A percentile compares a stretch with the other conserved stretches of the same genome.
Conservation (phyloP, 2,329 filamentous ascomycete genomes). For the Apiospora arundinis region DNA sequence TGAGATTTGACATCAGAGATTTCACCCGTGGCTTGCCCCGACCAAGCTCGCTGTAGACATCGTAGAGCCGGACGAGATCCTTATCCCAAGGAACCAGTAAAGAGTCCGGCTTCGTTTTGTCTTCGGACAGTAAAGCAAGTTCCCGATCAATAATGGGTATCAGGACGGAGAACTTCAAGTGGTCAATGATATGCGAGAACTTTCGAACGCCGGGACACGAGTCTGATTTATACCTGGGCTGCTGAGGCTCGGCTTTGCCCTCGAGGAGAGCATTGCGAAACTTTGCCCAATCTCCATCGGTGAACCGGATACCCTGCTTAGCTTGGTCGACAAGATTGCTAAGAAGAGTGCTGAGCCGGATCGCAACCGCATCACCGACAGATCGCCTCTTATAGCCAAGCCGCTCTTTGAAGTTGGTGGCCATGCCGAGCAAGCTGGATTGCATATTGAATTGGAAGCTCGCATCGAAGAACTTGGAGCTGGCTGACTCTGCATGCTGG, state of each 20-base stretch:
- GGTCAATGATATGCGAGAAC: slow-evolving; percentile 64
- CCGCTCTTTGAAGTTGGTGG: slow-evolving; percentile 68
- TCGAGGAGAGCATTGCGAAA: slow-evolving; percentile 40
- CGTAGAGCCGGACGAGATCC: background rate
- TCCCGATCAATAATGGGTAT: slow-evolving; percentile 47
- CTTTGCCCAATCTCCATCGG: slow-evolving; percentile 45
- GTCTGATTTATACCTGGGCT: slow-evolving; percentile 52
- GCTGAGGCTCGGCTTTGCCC: slow-evolving; percentile 34
- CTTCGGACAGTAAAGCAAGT: slow-evolving; percentile 42
- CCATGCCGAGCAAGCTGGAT: slow-evolving; percentile 64
- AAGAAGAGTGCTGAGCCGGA: slow-evolving; percentile 58
- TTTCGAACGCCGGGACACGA: slow-evolving; percentile 34
- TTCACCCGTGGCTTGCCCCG: background rate
- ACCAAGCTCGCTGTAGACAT: background rate
- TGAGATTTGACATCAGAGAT: background rate
- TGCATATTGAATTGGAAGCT: slow-evolving; percentile 65
- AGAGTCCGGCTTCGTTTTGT: background rate
- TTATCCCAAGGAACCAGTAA: slow-evolving; percentile 9
- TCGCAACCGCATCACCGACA: slow-evolving; percentile 52
- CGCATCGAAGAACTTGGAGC: slow-evolving; percentile 55
- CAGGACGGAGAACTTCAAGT: slow-evolving; percentile 63
- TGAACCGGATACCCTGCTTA: slow-evolving; percentile 62
- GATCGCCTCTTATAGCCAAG: slow-evolving; percentile 65
- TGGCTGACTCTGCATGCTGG: slow-evolving; percentile 30
- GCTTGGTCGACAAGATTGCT: slow-evolving; percentile 62